phyloP scores from a whole-genome alignment of 768 basidiomycete species.

The Epithele typhae region DNA sequence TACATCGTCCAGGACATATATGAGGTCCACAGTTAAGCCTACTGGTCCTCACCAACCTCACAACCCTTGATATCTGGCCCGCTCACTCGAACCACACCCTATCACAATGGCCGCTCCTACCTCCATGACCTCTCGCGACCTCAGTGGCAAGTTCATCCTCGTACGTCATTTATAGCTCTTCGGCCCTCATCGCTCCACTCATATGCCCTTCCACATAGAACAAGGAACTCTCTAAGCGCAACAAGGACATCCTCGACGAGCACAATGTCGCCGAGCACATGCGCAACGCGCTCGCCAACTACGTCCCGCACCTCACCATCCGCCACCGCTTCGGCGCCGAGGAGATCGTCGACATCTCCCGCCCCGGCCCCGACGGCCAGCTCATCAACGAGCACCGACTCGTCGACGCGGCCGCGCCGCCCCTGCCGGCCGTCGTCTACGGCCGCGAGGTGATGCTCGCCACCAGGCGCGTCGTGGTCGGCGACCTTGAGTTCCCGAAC shows the following conservation, averaged over 20 bases:
- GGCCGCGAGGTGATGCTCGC: too few relatives aligned
- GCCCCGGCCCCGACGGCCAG: not conserved
- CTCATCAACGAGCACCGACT: not conserved
- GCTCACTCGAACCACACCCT: too few relatives aligned
- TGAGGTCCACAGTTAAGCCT: too few relatives aligned
- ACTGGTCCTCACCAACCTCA: too few relatives aligned
- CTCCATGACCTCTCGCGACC: not conserved
- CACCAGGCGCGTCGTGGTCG: not conserved
- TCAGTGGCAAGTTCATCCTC: slow-evolving; percentile 1
- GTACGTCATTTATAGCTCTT: not conserved
- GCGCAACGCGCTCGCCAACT: not conserved
- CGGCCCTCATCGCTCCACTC: too few relatives aligned
- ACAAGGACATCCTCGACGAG: not conserved
- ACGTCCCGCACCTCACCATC: not conserved
- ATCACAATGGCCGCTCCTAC: not conserved
- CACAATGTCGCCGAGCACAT: not conserved
- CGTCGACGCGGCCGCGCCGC: slow-evolving; percentile 28
- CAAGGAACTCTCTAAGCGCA: not conserved
- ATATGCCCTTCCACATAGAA: not conserved
- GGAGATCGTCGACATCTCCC: not conserved
- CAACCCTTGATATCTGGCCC: too few relatives aligned
- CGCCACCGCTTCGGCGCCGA: not conserved
- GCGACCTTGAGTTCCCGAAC: slow-evolving; percentile 20
- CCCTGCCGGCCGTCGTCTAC: slow-evolving; percentile 55
- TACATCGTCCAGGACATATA: too few relatives aligned